These are phyloP conservation scores for Fusarium temperatum DNA, from an alignment of 2,329 filamentous ascomycete genomes.

Conservation along the genomic window DNA sequence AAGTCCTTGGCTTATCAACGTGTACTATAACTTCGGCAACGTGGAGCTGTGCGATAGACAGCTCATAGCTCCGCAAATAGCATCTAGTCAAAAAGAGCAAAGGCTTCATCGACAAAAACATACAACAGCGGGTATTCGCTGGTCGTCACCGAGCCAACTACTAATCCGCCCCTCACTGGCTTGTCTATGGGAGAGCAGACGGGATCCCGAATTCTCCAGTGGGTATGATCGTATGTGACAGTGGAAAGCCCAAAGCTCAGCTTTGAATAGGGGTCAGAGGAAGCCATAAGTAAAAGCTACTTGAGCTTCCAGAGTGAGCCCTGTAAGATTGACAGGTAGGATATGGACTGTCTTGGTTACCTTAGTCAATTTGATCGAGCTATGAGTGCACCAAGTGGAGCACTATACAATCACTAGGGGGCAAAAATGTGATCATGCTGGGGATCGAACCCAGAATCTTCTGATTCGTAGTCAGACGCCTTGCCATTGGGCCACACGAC, in stretches of 20 bases:
- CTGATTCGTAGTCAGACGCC: slow-evolving; percentile 45
- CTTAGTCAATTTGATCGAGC: too few relatives aligned
- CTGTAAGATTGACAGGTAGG: rapidly evolving
- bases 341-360: background rate
- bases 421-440: slow-evolving; percentile 34
- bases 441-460: slow-evolving; percentile 44
- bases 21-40: rapidly evolving
- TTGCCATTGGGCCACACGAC: slow-evolving; percentile 39
- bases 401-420: rapidly evolving
- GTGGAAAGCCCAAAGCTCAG: rapidly evolving
- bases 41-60: rapidly evolving
- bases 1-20: rapidly evolving
- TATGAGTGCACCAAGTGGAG: background rate
- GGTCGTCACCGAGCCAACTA: background rate
- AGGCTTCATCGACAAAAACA: background rate
- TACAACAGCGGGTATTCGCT: background rate
- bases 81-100: rapidly evolving
- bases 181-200: background rate
- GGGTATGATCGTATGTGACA: background rate
- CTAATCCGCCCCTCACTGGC: background rate
- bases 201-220: slow-evolving; percentile 1
- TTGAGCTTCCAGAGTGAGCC: rapidly evolving
- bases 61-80: rapidly evolving
- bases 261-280: rapidly evolving
- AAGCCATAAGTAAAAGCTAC: rapidly evolving